These are phyloP conservation scores for Sequoia sempervirens DNA, from an alignment of 75 land plant species.

Conservation along the genomic window DNA sequence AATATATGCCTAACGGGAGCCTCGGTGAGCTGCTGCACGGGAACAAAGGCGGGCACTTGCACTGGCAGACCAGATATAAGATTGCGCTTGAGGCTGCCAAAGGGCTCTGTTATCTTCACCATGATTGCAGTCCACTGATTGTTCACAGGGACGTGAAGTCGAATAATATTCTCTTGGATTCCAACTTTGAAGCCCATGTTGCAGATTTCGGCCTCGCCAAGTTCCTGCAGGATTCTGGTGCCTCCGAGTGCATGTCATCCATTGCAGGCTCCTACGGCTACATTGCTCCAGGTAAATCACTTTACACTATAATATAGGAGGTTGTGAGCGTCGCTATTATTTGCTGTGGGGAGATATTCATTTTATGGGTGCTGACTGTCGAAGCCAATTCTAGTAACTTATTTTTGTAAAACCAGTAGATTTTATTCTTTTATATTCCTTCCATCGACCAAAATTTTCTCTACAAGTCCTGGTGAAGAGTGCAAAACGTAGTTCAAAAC, in stretches of 20 bases:
- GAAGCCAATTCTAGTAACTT: not conserved
- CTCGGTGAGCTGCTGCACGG: conserved; percentile 65
- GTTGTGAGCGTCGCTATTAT: no score
- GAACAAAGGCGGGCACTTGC: conserved; percentile 42
- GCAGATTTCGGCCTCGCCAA: conserved; percentile 79
- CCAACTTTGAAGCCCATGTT: conserved; percentile 63
- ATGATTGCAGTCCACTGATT: conserved; percentile 67
- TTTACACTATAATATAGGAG: not conserved
- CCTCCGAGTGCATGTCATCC: conserved; percentile 69
- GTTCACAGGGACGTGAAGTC: conserved; percentile 71
- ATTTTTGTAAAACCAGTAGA: not conserved
- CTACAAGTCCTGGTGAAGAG: no score
- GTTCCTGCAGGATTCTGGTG: conserved; percentile 45
- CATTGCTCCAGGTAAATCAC: conserved; percentile 67
- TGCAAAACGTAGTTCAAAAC: no score
- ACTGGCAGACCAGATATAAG: conserved; percentile 59
- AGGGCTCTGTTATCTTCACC: conserved; percentile 72
- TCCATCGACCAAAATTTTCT: no score
- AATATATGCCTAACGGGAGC: conserved; percentile 73
- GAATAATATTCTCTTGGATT: conserved; percentile 61
- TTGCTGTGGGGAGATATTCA: no score
- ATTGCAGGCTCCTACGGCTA: conserved; percentile 82
- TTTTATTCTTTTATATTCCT: no score
- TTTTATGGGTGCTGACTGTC: not conserved
- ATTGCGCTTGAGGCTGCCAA: conserved; percentile 64